Percentiles rank a stretch among this genome's conserved stretches.
phyloP scores from a whole-genome alignment of 306 rosid species.

The barrel medic (Medicago truncatula) region DNA sequence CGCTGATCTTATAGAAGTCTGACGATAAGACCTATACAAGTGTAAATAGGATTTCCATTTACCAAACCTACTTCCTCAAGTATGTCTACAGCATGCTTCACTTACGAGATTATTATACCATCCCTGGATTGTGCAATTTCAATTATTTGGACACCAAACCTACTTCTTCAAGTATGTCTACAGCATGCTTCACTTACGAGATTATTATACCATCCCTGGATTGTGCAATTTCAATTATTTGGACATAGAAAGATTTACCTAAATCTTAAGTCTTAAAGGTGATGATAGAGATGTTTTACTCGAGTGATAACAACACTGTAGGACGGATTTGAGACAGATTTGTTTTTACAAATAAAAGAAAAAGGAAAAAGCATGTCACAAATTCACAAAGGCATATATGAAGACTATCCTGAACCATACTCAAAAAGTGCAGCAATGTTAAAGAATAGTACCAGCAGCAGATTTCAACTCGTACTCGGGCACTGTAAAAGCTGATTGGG shows the following conservation, averaged over 20 bases:
- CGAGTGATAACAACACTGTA: no score
- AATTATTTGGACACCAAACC: no score
- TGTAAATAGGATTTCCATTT: not conserved
- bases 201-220: not conserved
- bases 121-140: not conserved
- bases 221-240: no score
- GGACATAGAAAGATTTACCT: no score
- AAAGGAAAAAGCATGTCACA: not conserved
- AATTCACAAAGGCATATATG: conserved; percentile 13
- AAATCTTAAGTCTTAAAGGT: no score
- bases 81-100: not conserved
- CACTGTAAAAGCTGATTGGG: conserved; percentile 90
- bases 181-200: not conserved
- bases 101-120: no score
- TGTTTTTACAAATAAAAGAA: not conserved
- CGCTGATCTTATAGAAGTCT: not conserved
- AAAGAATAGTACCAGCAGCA: conserved; percentile 82
- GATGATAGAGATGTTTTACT: no score
- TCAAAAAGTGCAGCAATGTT: conserved; percentile 17
- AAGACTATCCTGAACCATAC: conserved; percentile 2
- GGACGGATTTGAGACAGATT: no score
- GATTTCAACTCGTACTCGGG: conserved; percentile 94
- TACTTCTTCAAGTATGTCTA: not conserved
- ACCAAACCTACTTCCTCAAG: not conserved
- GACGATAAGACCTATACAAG: not conserved